These are phyloP conservation scores for Hypsizygus ulmarius DNA, from an alignment of 1,284 basidiomycete species.

Conservation along the genomic window DNA sequence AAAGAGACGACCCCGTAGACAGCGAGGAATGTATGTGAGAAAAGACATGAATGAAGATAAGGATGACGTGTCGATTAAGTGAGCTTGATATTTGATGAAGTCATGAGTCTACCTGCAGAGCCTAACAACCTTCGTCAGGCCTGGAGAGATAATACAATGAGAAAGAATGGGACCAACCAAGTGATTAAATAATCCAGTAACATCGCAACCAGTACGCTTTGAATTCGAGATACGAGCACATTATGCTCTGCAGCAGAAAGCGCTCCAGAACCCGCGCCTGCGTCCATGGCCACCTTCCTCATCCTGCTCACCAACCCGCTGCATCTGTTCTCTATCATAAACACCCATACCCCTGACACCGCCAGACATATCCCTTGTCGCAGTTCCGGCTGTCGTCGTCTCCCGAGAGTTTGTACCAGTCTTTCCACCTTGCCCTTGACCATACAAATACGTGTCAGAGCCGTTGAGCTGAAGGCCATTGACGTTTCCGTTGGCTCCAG, in stretches of 20 bases:
- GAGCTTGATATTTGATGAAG: slow-evolving; percentile 1
- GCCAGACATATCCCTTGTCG: slow-evolving; percentile 30
- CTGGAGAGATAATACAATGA: neutral
- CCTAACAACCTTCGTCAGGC: slow-evolving; percentile 1
- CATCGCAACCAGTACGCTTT: slow-evolving; percentile 21
- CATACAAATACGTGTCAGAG: slow-evolving; percentile 63
- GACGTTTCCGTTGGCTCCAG: slow-evolving; percentile 34
- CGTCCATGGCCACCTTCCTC: slow-evolving; percentile 48
- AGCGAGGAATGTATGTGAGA: slow-evolving; percentile 1
- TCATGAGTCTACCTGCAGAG: slow-evolving; percentile 16
- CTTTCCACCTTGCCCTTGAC: slow-evolving; percentile 45
- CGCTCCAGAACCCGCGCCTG: slow-evolving; percentile 45
- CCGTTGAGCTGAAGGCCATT: slow-evolving; percentile 45
- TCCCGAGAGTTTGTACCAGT: slow-evolving; percentile 47
- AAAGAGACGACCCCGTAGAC: slow-evolving; percentile 5
- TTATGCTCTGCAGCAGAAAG: slow-evolving; percentile 50
- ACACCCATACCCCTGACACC: slow-evolving; percentile 49
- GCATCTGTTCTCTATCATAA: slow-evolving; percentile 58
- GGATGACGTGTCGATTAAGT: slow-evolving; percentile 7
- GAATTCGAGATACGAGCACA: neutral
- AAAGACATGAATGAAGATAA: slow-evolving; percentile 10
- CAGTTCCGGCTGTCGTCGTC: slow-evolving; percentile 40
- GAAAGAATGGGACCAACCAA: slow-evolving; percentile 10
- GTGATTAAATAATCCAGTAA: slow-evolving; percentile 16
- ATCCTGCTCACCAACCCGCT: slow-evolving; percentile 43